Percentiles rank a stretch among this genome's conserved stretches.
These are phyloP conservation scores for Hypoxylon sp. DNA, from an alignment of 2,329 filamentous ascomycete species.

Conservation along the genomic window DNA sequence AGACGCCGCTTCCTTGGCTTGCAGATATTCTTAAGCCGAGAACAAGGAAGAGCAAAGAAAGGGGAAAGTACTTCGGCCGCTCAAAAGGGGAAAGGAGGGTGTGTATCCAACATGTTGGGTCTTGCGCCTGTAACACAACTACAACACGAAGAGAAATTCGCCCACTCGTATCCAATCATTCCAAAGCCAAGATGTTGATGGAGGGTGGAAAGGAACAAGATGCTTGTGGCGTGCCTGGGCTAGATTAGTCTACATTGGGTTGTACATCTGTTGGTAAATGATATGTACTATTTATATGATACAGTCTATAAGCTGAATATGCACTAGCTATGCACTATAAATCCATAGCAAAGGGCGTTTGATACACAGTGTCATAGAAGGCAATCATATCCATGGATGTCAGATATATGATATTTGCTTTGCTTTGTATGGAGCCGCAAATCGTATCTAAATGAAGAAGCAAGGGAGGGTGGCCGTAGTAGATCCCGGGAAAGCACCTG, in stretches of 20 bases:
- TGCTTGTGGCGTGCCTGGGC: constrained; percentile 25
- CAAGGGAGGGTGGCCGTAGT: constrained; percentile 17
- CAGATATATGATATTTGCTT: neutral
- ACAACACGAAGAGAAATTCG: constrained; percentile 19
- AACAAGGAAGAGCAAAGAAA: constrained; percentile 38
- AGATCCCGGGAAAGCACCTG: constrained; percentile 1
- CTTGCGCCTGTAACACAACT: constrained; percentile 1
- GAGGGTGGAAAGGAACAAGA: constrained; percentile 23
- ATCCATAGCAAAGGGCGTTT: constrained; percentile 4
- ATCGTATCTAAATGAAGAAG: neutral
- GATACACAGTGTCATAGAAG: constrained; percentile 9
- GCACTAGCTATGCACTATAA: constrained; percentile 1
- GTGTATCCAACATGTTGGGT: constrained; percentile 36
- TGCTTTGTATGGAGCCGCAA: constrained; percentile 13
- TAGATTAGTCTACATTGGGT: constrained; percentile 10
- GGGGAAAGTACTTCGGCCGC: constrained; percentile 19
- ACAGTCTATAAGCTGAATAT: constrained; percentile 1
- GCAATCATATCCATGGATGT: neutral
- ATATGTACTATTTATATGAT: constrained; percentile 2
- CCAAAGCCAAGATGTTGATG: constrained; percentile 7
- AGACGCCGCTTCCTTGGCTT: constrained; percentile 34
- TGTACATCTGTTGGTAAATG: neutral
- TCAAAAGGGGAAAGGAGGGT: constrained; percentile 35
- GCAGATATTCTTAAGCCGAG: constrained; percentile 25
- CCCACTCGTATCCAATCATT: constrained; percentile 21